Base-by-base conservation (phyloP, 2,329 filamentous ascomycete genomes). In the Colletotrichum sp. region DNA sequence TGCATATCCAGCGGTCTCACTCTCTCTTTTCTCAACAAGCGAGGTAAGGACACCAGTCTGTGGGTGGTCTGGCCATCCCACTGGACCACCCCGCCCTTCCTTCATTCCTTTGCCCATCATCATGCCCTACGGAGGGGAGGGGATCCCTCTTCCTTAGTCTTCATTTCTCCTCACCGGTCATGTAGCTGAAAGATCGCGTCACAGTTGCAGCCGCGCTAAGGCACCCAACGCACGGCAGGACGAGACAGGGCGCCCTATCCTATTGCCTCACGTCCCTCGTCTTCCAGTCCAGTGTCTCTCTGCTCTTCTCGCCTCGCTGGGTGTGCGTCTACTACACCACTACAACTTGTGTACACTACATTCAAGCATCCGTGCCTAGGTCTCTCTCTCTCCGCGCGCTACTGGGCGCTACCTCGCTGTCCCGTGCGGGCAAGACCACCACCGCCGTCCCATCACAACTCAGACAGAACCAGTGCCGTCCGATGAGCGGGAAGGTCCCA, bases 401-500 rank as follows among this genome's bases (percentile, higher is more conserved):
- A 59, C 64, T 59, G 7, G 39, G 30, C 39, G 32, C 44, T 63
- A 60, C 44, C 65, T 52, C n/a, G 65, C 26, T 57, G 26, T 34
- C 36, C 36, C 44, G 62, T 71, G 60, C 72, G 48, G 44, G 48
- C 67, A 70, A 71, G 26, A 36, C 44, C 9, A 64, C 62, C 28
- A 64, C 62, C 34, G n/a, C n/a, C 62, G 36, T 28, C 24, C 26
- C 64, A 67, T 24, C 34, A 30, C 63, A 66, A 66, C 44, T 22
- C 44, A 52, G 44, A 22, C 44, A 52, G 34, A 66, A 48, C 30
- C 57, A 73, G 52, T 60, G 24, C 64, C 71, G 60, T 73, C 73
- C 48, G 39, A 65, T 62, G 63, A 59, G 73, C 73, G 64, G 70
- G 73, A 75, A 62, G 22, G 70, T 69, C 64, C 59, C 73, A 75